Evolutionary conservation across 2,329 filamentous ascomycete species (phyloP).

Genomic region (Pseudogymnoascus pannorum): DNA sequence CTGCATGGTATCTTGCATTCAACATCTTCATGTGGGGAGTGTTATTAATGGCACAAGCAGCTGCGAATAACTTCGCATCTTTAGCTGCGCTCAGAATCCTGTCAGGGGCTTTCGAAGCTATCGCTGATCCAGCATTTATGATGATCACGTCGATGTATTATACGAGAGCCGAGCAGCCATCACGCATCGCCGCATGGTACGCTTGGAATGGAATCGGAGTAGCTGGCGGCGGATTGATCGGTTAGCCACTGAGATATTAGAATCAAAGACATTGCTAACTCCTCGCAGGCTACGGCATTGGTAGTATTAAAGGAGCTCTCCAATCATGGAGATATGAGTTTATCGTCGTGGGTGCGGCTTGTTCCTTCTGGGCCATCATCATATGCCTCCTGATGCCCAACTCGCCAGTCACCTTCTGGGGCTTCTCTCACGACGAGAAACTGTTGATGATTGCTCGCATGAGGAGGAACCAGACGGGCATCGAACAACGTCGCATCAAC

Average conservation of each 20-base stretch:
- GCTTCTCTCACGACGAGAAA: slow-evolving; percentile 33
- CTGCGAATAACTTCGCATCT: slow-evolving; percentile 15
- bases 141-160: slow-evolving; percentile 29
- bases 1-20: slow-evolving; percentile 26
- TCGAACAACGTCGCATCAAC: slow-evolving; percentile 42
- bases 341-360: slow-evolving; percentile 16
- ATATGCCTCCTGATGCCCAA: slow-evolving; percentile 41
- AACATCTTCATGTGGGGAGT: slow-evolving; percentile 2
- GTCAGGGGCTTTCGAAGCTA: slow-evolving; percentile 18
- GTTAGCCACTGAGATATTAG: slow-evolving; percentile 11
- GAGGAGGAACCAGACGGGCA: slow-evolving; percentile 47
- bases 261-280: slow-evolving; percentile 16
- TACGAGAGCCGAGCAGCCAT: slow-evolving; percentile 26
- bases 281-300: slow-evolving; percentile 22
- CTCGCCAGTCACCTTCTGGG: slow-evolving; percentile 37
- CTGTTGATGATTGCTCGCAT: slow-evolving; percentile 42
- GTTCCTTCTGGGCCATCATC: slow-evolving; percentile 24
- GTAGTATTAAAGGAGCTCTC: slow-evolving; percentile 17
- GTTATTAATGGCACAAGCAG: slow-evolving; percentile 10
- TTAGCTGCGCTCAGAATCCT: slow-evolving; percentile 22
- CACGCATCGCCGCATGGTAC: slow-evolving; percentile 23
- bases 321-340: slow-evolving; percentile 17
- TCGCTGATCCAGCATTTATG: slow-evolving; percentile 26
- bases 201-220: slow-evolving; percentile 13
- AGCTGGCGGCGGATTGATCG: slow-evolving; percentile 14